Evolutionary conservation across 208 protist genomes (phyloP).

Genomic region (Trypanosoma brucei): DNA sequence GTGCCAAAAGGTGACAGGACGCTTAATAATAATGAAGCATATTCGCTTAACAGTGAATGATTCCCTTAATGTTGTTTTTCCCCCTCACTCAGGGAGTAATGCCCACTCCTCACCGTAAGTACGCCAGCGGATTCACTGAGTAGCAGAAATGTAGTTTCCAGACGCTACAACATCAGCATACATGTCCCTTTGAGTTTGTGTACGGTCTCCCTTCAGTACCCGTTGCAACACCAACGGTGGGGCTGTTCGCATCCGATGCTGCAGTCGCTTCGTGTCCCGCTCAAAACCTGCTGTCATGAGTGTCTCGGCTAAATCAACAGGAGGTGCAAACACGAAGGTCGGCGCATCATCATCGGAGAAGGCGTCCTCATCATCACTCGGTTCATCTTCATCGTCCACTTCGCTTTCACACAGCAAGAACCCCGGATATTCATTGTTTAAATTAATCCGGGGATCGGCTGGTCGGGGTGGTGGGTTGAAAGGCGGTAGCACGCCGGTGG

Average conservation of each 20-base stretch:
- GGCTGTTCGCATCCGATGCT: conserved; percentile 85
- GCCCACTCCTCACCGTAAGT: no score
- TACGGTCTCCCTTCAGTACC: conserved; percentile 69
- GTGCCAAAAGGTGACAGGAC: no score
- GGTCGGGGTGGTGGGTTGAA: conserved; percentile 84
- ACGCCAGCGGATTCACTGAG: neutral
- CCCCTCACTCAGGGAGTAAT: no score
- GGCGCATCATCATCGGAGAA: conserved; percentile 89
- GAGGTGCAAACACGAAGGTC: conserved; percentile 84
- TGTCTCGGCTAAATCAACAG: conserved; percentile 77
- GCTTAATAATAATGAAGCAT: no score
- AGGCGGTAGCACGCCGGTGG: conserved; percentile 42
- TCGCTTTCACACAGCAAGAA: conserved; percentile 88
- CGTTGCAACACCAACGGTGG: conserved; percentile 77
- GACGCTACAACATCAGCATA: conserved; percentile 37
- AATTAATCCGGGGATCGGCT: conserved; percentile 80
- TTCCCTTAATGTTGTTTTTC: no score
- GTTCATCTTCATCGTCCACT: conserved; percentile 80
- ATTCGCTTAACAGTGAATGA: no score
- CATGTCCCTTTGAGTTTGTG: conserved; percentile 71
- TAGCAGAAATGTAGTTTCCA: neutral
- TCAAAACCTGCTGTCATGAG: conserved; percentile 84
- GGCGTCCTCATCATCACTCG: conserved; percentile 78
- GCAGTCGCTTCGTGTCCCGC: conserved; percentile 80
- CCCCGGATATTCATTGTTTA: conserved; percentile 86